Conservation (phyloP, 495 filamentous ascomycete species). For the Viridothelium virens region DNA sequence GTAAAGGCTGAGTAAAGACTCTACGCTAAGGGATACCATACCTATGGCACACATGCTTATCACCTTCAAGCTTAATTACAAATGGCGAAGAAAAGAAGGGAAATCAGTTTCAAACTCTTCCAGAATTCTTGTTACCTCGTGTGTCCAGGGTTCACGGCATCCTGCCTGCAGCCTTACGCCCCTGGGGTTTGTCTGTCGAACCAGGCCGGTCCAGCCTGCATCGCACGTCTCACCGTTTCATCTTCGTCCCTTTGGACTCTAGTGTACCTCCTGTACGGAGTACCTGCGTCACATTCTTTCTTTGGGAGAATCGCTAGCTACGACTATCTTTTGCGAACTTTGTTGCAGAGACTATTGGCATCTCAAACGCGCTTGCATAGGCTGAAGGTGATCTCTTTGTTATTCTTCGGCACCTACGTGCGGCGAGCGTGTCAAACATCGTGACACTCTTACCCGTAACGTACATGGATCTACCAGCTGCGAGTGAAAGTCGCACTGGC, state of each 20-base stretch:
- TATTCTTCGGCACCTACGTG: not conserved
- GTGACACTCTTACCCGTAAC: not conserved
- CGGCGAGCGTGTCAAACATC: not conserved
- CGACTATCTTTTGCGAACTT: not conserved
- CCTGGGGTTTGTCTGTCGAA: not conserved
- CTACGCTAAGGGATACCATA: not conserved
- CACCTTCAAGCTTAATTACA: not conserved
- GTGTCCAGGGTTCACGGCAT: not conserved
- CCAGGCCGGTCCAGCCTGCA: not conserved
- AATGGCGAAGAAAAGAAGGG: not conserved
- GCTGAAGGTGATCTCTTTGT: not conserved
- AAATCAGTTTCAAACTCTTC: constrained; percentile 3
- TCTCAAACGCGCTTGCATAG: constrained; percentile 2
- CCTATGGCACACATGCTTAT: not conserved
- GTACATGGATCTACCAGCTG: not conserved
- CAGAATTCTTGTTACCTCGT: not conserved
- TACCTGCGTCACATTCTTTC: not conserved
- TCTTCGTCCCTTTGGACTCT: constrained; percentile 6
- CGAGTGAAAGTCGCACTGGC: not conserved
- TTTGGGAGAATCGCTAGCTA: not conserved
- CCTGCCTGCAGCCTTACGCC: not conserved
- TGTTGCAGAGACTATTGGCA: constrained; percentile 1
- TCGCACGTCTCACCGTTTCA: constrained; percentile 3
- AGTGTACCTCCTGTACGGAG: not conserved
- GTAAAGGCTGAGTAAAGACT: too few relatives aligned